Conservation (phyloP, 768 basidiomycete species). For the Trametes cinnabarina region DNA sequence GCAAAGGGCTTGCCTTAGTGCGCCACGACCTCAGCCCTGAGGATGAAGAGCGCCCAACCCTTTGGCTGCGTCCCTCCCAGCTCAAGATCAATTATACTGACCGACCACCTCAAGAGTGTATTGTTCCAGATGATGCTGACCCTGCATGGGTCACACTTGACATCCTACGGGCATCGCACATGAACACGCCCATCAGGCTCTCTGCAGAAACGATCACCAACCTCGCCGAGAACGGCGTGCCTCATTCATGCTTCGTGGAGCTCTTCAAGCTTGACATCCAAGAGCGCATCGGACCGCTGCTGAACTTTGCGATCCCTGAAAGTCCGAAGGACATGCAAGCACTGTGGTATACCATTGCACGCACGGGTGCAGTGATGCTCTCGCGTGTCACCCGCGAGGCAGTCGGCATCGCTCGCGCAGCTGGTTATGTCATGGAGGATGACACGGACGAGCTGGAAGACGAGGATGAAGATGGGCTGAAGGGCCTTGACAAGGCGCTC, state of each 20-base stretch:
- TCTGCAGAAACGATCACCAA: constrained; percentile 62
- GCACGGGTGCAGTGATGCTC: constrained; percentile 23
- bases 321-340: constrained; percentile 15
- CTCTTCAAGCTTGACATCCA: constrained; percentile 19
- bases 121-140: constrained; percentile 29
- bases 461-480: constrained; percentile 26
- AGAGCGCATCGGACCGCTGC: constrained; percentile 26
- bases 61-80: constrained; percentile 33
- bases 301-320: not conserved
- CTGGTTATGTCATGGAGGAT: constrained; percentile 23
- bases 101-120: constrained; percentile 17
- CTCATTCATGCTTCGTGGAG: constrained; percentile 34
- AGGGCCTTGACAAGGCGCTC: constrained; percentile 16
- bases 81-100: constrained; percentile 36
- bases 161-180: constrained; percentile 50
- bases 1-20: constrained; percentile 30
- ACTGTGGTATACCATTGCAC: constrained; percentile 27
- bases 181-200: constrained; percentile 45
- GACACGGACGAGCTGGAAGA: constrained; percentile 20
- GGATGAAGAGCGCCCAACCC: constrained; percentile 12
- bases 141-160: constrained; percentile 50
- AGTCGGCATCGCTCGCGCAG: constrained; percentile 27
- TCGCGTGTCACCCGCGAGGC: constrained; percentile 26
- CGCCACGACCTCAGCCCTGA: constrained; percentile 22
- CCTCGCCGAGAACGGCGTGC: constrained; percentile 63